phyloP scores from a whole-genome alignment of 352 stramenopile genomes.

The Phytophthora citricola region DNA sequence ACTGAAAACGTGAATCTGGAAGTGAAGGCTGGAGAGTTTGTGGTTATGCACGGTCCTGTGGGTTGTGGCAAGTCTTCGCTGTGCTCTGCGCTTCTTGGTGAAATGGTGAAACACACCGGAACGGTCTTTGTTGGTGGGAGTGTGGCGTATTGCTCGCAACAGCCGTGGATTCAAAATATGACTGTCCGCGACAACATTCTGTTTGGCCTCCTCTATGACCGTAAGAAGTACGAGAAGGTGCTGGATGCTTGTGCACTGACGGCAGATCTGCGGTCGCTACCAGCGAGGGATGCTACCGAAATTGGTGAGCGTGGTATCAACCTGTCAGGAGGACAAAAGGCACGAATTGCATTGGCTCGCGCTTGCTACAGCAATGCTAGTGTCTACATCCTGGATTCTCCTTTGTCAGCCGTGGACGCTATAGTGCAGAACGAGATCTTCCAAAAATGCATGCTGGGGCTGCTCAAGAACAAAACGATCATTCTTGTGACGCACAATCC shows the following conservation, averaged over 20 bases:
- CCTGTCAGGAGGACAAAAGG: slow-evolving; percentile 68
- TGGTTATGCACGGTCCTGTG: slow-evolving; percentile 91
- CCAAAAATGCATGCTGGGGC: slow-evolving; percentile 62
- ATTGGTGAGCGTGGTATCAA: slow-evolving; percentile 75
- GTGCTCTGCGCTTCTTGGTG: slow-evolving; percentile 60
- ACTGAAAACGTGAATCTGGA: slow-evolving; percentile 73
- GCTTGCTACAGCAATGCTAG: slow-evolving; percentile 63
- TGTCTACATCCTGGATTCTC: slow-evolving; percentile 57
- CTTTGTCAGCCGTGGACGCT: slow-evolving; percentile 52
- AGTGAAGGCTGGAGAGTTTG: slow-evolving; percentile 79
- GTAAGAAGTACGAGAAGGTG: slow-evolving; percentile 61
- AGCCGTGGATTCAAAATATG: slow-evolving; percentile 92
- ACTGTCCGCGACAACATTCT: slow-evolving; percentile 89
- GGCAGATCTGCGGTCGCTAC: slow-evolving; percentile 72
- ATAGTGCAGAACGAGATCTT: slow-evolving; percentile 84
- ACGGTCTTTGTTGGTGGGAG: slow-evolving; percentile 48
- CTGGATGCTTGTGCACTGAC: slow-evolving; percentile 70
- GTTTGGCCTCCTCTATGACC: slow-evolving; percentile 82
- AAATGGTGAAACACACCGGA: slow-evolving; percentile 85
- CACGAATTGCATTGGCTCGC: slow-evolving; percentile 63
- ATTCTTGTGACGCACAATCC: slow-evolving; percentile 66
- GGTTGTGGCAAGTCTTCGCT: slow-evolving; percentile 91
- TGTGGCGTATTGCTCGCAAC: slow-evolving; percentile 88
- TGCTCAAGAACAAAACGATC: slow-evolving; percentile 64
- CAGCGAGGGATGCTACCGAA: slow-evolving; percentile 75